Evolutionary conservation across 2,329 filamentous ascomycete species (phyloP).

Genomic region (Botrytis squamosa): DNA sequence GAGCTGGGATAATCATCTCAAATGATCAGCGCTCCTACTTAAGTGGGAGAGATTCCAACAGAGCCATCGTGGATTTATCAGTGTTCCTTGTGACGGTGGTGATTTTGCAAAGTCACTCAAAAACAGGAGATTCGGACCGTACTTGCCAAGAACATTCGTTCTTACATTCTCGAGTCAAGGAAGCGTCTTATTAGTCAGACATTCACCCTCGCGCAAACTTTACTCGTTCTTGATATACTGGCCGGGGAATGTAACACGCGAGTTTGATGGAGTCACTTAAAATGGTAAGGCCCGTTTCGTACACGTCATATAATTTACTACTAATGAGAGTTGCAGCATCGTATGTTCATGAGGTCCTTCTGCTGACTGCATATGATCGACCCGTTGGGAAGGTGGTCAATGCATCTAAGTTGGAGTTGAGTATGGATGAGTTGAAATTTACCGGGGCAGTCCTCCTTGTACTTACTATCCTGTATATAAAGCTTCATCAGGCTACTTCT

Average conservation of each 20-base stretch:
- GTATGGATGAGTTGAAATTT: conserved; percentile 29
- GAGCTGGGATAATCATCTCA: conserved; percentile 23
- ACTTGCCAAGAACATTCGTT: conserved; percentile 2
- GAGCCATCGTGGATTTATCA: neutral
- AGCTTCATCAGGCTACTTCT: conserved; percentile 26
- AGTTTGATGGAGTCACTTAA: conserved; percentile 6
- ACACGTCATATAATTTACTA: conserved; percentile 21
- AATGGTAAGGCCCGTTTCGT: neutral
- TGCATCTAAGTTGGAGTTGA: conserved; percentile 25
- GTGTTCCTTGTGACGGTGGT: neutral
- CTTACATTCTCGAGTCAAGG: neutral
- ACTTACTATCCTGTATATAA: conserved; percentile 26
- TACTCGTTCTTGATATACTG: neutral
- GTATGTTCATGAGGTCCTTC: conserved; percentile 23
- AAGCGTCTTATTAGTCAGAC: conserved; percentile 8
- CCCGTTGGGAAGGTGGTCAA: conserved; percentile 21
- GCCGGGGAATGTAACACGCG: conserved; percentile 9
- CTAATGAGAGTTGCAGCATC: conserved; percentile 19
- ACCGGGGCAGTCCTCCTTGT: conserved; percentile 24
- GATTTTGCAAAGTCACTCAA: neutral
- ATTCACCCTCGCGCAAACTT: neutral
- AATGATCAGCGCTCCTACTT: neutral
- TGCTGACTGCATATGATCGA: conserved; percentile 22
- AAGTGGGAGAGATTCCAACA: neutral
- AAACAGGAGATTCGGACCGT: neutral